A percentile compares a stretch with the other conserved stretches of the same genome.
phyloP scores from a whole-genome alignment of 2,329 filamentous ascomycete genomes.

The Diplodia seriata region DNA sequence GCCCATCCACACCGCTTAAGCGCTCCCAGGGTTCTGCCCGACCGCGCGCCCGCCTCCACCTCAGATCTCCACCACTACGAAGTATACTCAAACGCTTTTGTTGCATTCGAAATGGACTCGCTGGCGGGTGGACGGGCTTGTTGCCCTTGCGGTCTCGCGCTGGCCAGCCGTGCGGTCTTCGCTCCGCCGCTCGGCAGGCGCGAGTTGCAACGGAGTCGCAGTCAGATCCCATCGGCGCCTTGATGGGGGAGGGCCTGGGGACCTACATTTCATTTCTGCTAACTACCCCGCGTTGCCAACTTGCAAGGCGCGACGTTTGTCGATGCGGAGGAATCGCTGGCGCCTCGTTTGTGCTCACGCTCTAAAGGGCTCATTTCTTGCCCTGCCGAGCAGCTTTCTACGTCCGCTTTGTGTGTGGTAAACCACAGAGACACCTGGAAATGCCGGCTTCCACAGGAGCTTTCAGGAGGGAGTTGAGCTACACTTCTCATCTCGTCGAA shows the following conservation, averaged over 20 bases:
- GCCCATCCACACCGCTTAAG: slow-evolving; percentile 22
- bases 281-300: slow-evolving; percentile 8
- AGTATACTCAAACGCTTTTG: slow-evolving; percentile 18
- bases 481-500: slow-evolving; percentile 10
- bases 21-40: slow-evolving; percentile 15
- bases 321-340: slow-evolving; percentile 18
- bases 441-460: slow-evolving; percentile 12
- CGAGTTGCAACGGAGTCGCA: background rate
- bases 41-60: slow-evolving; percentile 5
- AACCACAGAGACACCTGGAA: slow-evolving; percentile 11
- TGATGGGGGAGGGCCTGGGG: slow-evolving; percentile 9
- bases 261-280: slow-evolving; percentile 25
- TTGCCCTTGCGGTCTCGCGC: slow-evolving; percentile 5
- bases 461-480: background rate
- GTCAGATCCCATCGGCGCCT: slow-evolving; percentile 8
- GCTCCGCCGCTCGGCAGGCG: slow-evolving; percentile 11
- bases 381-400: slow-evolving; percentile 1
- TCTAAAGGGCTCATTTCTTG: background rate
- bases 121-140: slow-evolving; percentile 18
- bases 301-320: slow-evolving; percentile 14
- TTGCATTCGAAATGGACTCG: slow-evolving; percentile 22
- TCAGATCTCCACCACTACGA: slow-evolving; percentile 2
- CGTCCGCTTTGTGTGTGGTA: slow-evolving; percentile 14
- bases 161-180: slow-evolving; percentile 5
- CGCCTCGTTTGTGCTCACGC: slow-evolving; percentile 13